phyloP scores from a whole-genome alignment of 306 rosid genomes.

The Begonia fuchsioides region DNA sequence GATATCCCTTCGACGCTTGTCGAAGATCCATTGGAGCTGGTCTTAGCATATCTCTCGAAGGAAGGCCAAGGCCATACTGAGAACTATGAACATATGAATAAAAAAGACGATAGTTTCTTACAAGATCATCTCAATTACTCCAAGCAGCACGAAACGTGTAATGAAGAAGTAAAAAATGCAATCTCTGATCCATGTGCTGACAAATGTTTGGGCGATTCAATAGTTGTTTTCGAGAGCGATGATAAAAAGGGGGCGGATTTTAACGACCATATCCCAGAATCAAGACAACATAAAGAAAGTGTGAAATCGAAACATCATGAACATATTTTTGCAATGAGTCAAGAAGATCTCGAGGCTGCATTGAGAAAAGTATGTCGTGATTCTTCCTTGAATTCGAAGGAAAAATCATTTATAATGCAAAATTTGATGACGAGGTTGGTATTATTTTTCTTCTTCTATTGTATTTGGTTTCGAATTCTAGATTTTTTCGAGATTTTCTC shows the following conservation, averaged over 20 bases:
- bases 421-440: conserved; percentile 67
- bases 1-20: conserved; percentile 23
- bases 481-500: neutral
- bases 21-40: conserved; percentile 58
- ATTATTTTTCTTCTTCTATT: conserved; percentile 3
- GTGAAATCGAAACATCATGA: conserved; percentile 24
- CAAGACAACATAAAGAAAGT: conserved; percentile 14
- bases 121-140: conserved; percentile 23
- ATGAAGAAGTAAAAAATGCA: conserved; percentile 19
- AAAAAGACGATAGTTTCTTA: conserved; percentile 12
- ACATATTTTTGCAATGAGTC: conserved; percentile 50
- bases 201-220: conserved; percentile 16
- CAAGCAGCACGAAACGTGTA: too few relatives aligned
- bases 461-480: neutral
- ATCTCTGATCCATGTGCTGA: conserved; percentile 10
- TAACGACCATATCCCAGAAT: conserved; percentile 11
- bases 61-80: conserved; percentile 30
- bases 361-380: conserved; percentile 62
- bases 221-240: conserved; percentile 13
- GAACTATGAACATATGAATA: conserved; percentile 19
- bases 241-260: conserved; percentile 16
- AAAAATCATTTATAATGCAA: conserved; percentile 64
- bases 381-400: conserved; percentile 51
- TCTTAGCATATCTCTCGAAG: conserved; percentile 43
- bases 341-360: conserved; percentile 62